These are phyloP conservation scores for Neoarthrinium moseri DNA, from an alignment of 2,329 filamentous ascomycete genomes.

Conservation along the genomic window DNA sequence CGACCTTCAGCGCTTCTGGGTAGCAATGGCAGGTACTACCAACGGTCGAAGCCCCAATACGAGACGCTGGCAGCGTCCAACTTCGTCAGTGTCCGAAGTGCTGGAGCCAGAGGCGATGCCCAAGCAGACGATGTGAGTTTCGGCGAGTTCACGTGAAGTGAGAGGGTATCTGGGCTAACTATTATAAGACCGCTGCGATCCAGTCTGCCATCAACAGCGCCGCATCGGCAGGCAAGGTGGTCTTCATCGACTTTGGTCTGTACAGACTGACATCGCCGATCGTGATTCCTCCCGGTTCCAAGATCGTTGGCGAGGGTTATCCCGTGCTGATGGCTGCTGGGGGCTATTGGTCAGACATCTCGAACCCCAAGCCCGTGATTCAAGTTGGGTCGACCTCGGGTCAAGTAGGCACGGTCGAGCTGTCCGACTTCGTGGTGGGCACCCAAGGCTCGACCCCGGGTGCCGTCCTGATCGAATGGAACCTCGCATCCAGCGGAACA, in stretches of 20 bases:
- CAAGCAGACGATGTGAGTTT: conserved; percentile 58
- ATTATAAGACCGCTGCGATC: conserved; percentile 47
- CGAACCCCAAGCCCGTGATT: conserved; percentile 62
- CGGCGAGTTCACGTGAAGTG: no score
- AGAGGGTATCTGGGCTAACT: conserved; percentile 15
- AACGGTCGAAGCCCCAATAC: conserved; percentile 74
- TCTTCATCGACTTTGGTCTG: conserved; percentile 56
- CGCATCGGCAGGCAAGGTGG: conserved; percentile 43
- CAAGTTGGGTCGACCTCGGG: conserved; percentile 60
- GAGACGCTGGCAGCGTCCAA: conserved; percentile 51
- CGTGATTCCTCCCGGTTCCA: conserved; percentile 39
- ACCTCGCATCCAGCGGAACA: conserved; percentile 50
- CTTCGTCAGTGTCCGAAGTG: conserved; percentile 53
- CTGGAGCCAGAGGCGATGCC: conserved; percentile 69
- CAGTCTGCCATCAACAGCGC: conserved; percentile 55
- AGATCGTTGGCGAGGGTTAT: conserved; percentile 32
- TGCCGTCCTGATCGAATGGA: conserved; percentile 72
- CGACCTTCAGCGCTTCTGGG: conserved; percentile 54
- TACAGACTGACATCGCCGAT: conserved; percentile 51
- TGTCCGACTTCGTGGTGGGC: conserved; percentile 70
- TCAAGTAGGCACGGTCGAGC: conserved; percentile 65
- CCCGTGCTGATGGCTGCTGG: conserved; percentile 53
- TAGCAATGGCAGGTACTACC: conserved; percentile 44
- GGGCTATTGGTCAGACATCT: conserved; percentile 52
- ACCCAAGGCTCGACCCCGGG: conserved; percentile 67